Base-by-base conservation (phyloP, 2,329 filamentous ascomycete species). In the Teratosphaeria epicoccoides region DNA sequence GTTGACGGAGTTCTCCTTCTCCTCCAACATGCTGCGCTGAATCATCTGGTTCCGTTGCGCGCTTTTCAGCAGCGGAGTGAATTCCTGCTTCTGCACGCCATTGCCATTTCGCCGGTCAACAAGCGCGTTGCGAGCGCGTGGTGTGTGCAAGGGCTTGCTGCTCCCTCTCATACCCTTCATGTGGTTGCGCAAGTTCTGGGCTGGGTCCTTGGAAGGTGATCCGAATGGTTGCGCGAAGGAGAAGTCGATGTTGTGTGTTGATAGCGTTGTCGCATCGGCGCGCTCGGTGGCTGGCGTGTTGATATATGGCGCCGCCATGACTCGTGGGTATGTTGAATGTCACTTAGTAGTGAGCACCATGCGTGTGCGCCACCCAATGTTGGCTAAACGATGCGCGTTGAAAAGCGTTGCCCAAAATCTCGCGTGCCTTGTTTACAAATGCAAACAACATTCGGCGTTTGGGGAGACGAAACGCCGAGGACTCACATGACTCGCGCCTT, bases 21-120 rank as follows among this genome's bases (percentile, higher is more conserved):
- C 61, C 28, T 63, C 49, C 3, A 23, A 6, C 24, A 64, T 59
- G 52, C 64, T 66, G 51, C 63, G 63, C 50, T 68, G 62, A 24
- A 67, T 63, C 55, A 67, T 66, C 75, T 84, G 73, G 74, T 86
- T 78, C 74, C 88, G 74, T 76, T 90, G 76, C 74, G 88, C 76
- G 61, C 81, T 84, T 70, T 95, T 95, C 66, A 98, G 81, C 60
- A 98, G 74, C 0, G 94, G 93, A 0, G 93, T 98, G 68, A 98
- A 98, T 63, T 98, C 94, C 61, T 83, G 84, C 57, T 74, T 28
- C 24, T 44, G 77, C 4, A 68, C 65, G 14, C 73, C 75, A 26
- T 65, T 66, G 2, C 63, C 60, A 53, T 75, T 93, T 62, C 81
- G 81, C 59, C 82, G 79, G 68, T 87, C 81, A 55, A 80, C 79